A percentile compares a stretch with the other conserved stretches of the same genome.
phyloP scores from a whole-genome alignment of 208 protist genomes.

The Herpetomonas samuelpessoai region DNA sequence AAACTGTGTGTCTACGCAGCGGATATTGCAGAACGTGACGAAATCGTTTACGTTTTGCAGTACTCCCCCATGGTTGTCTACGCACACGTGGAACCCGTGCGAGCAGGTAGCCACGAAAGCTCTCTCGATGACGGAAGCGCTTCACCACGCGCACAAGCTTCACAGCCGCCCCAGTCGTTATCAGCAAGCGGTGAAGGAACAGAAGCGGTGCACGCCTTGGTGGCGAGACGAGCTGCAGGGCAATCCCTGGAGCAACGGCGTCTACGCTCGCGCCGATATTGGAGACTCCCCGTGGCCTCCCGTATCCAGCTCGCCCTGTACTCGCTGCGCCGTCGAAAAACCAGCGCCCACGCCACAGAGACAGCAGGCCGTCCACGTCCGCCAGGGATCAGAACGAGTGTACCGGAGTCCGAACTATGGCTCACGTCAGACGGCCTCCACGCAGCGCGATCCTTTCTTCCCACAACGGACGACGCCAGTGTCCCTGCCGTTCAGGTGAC shows the following conservation, averaged over 20 bases:
- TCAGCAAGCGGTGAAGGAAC: background rate
- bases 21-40: background rate
- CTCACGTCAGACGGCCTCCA: background rate
- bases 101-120: background rate
- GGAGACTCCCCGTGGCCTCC: background rate
- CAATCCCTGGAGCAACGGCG: background rate
- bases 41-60: background rate
- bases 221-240: background rate
- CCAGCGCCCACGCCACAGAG: background rate
- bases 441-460: background rate
- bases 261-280: background rate
- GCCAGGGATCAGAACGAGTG: no score
- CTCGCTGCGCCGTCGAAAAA: background rate
- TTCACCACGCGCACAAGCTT: background rate
- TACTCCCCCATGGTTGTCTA: background rate
- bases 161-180: no score
- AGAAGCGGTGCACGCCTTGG: background rate
- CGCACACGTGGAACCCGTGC: background rate
- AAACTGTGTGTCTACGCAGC: background rate
- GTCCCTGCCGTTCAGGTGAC: background rate
- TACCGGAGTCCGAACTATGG: background rate
- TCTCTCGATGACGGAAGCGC: no score
- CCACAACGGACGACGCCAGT: background rate
- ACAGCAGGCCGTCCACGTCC: background rate
- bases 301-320: background rate